Evolutionary conservation across 2,329 filamentous ascomycete species (phyloP), one percentile per base, ranked within the genome.

Genomic region (Cylindrodendrum hubeiense): DNA sequence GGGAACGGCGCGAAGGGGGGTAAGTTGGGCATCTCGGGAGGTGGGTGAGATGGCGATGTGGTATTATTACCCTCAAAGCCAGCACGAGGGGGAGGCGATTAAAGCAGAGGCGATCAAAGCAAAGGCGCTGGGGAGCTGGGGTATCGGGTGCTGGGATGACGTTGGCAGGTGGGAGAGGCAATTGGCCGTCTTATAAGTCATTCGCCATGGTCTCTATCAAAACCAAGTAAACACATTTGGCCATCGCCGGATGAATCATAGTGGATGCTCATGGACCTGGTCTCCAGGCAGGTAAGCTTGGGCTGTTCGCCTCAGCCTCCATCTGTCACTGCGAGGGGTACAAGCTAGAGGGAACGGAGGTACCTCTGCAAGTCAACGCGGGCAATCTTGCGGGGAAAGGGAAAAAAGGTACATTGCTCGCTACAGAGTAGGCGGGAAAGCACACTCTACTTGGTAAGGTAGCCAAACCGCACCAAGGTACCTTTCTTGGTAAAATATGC

Each of bases 1-100:
- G 95, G 95, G 73, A 96, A 94, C 21, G 92, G 88, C 62, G 92
- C 94, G 79, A 98, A 86, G 34, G 90, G 86, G 44, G 94, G 94
- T 52, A 95, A 81, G 58, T 81, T 76, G 72, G 79, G 73, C 82
- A 85, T 85, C 53, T 52, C 59, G 51, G 37, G 5, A 8, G 47
- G 30, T 33, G 47, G 28, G 17, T 10, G 21, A 17, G 15, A 24
- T n/a, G 44, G 24, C 44, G 22, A 26, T n/a, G 24, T 46, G 53
- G 30, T 41, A 30, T 51, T 58, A 22, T 51, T 58, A 22, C 54
- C 57, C 50, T 50, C 50, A 41, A 33, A 28, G 9, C 6, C 21
- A 49, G 24, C 4, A n/a, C 37, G 8, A 28, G 15, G 26, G 6
- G 9, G 33, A 37, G n/a, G 46, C n/a, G 34, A 28, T 21, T 7